Conservation (phyloP, 2,329 filamentous ascomycete species). For the Fusarium vanettenii region DNA sequence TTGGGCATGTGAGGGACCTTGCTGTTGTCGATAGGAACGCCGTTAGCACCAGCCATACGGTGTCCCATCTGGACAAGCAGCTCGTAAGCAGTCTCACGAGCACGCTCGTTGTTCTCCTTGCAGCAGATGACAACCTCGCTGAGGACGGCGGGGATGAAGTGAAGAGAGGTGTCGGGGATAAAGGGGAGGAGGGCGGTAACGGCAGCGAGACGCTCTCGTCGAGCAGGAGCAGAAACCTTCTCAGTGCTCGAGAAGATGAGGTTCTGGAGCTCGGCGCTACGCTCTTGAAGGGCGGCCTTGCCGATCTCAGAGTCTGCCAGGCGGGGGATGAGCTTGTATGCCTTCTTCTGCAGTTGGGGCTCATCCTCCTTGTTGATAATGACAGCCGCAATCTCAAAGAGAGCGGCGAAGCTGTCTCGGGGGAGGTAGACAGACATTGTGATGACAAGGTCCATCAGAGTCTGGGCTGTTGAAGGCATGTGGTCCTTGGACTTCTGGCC, state of each 20-base stretch:
- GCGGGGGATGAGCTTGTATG: slow-evolving; percentile 96
- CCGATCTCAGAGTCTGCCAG: slow-evolving; percentile 85
- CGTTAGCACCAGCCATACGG: slow-evolving; percentile 74
- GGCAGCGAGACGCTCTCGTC: slow-evolving; percentile 86
- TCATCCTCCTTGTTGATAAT: slow-evolving; percentile 86
- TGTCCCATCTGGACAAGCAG: slow-evolving; percentile 89
- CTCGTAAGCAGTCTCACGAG: slow-evolving; percentile 88
- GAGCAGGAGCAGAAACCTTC: slow-evolving; percentile 86
- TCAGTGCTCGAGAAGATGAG: slow-evolving; percentile 83
- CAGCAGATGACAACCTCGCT: slow-evolving; percentile 96
- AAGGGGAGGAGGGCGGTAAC: slow-evolving; percentile 84
- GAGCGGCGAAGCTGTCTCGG: slow-evolving; percentile 81
- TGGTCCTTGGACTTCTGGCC: slow-evolving; percentile 70
- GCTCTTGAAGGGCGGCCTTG: slow-evolving; percentile 78
- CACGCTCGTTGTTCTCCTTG: slow-evolving; percentile 98
- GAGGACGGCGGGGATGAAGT: slow-evolving; percentile 92
- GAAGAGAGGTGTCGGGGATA: slow-evolving; percentile 80
- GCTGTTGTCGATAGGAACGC: slow-evolving; percentile 83
- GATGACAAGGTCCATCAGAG: slow-evolving; percentile 95
- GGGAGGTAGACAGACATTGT: slow-evolving; percentile 96
- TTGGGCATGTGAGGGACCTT: slow-evolving; percentile 89
- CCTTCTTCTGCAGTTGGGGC: slow-evolving; percentile 97
- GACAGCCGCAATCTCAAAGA: slow-evolving; percentile 88
- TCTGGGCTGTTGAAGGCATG: slow-evolving; percentile 94
- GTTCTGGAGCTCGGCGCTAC: slow-evolving; percentile 82